phyloP scores from a whole-genome alignment of 1,284 basidiomycete genomes.

The Ceraceosorus guamensis region DNA sequence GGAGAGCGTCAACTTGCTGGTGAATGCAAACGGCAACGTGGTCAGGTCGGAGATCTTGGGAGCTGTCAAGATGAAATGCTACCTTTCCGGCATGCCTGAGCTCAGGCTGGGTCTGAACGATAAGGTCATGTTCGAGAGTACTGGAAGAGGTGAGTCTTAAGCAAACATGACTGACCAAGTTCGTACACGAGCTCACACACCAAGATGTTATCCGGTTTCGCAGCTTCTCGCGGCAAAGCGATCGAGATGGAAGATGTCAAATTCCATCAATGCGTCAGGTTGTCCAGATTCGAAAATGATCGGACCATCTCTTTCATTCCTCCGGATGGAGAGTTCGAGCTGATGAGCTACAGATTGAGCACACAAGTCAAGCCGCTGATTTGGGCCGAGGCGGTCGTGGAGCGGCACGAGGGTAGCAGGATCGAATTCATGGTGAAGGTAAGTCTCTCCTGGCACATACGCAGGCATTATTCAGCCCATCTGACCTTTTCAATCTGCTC shows the following conservation, averaged over 20 bases:
- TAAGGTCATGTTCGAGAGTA: constrained; percentile 99
- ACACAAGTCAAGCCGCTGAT: constrained; percentile 95
- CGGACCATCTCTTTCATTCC: constrained; percentile 98
- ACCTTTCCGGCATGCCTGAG: constrained; percentile 97
- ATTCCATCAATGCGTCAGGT: constrained; percentile 99
- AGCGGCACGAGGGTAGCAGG: constrained; percentile 83
- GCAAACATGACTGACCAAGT: neutral
- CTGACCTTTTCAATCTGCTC: neutral
- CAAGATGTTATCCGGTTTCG: neutral
- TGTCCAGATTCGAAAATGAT: constrained; percentile 98
- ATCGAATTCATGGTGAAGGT: constrained; percentile 95
- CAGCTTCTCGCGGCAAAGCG: constrained; percentile 88
- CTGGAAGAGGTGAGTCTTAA: constrained; percentile 70
- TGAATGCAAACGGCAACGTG: constrained; percentile 93
- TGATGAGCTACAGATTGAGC: constrained; percentile 92
- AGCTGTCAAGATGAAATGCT: constrained; percentile 99
- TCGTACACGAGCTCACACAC: neutral
- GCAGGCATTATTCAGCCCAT: neutral
- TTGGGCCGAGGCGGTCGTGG: constrained; percentile 95
- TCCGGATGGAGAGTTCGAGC: constrained; percentile 95
- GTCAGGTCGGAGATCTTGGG: constrained; percentile 95
- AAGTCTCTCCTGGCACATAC: constrained; percentile 1
- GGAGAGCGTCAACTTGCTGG: constrained; percentile 91
- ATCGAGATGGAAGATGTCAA: constrained; percentile 99
- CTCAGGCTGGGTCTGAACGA: constrained; percentile 91